A percentile compares a stretch with the other conserved stretches of the same genome.
Conservation (phyloP, 2,329 filamentous ascomycete genomes). For the Penicillium crustosum region DNA sequence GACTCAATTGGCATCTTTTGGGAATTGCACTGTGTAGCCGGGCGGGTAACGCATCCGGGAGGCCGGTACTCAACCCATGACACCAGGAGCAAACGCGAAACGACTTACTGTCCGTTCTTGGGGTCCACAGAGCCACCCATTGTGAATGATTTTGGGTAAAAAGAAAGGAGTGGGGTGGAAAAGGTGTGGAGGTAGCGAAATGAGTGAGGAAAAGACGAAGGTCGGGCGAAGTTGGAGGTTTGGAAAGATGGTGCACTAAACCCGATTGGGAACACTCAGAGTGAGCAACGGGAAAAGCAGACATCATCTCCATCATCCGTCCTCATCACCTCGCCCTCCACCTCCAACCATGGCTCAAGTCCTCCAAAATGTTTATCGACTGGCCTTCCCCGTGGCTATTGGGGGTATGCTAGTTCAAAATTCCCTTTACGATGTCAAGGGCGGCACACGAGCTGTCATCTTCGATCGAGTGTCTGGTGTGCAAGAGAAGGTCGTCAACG, state of each 20-base stretch:
- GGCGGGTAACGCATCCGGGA: conserved; percentile 24
- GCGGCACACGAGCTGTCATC: conserved; percentile 92
- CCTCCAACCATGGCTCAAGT: conserved; percentile 46
- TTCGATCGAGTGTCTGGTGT: conserved; percentile 93
- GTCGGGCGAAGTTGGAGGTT: conserved; percentile 36
- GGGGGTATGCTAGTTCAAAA: conserved; percentile 68
- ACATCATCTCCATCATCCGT: conserved; percentile 34
- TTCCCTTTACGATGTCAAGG: conserved; percentile 95
- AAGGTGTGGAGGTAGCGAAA: conserved; percentile 16
- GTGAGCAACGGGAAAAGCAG: conserved; percentile 35
- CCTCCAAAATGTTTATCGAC: conserved; percentile 38
- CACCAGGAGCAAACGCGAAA: conserved; percentile 3
- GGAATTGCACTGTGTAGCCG: conserved; percentile 11
- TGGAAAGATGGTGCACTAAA: conserved; percentile 32
- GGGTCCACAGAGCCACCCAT: conserved; percentile 43
- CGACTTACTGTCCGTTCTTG: conserved; percentile 48
- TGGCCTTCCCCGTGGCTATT: conserved; percentile 70
- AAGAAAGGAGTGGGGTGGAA: conserved; percentile 16
- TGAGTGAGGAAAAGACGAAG: conserved; percentile 29
- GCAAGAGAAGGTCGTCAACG: conserved; percentile 86
- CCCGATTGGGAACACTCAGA: conserved; percentile 29
- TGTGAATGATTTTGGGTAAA: conserved; percentile 27
- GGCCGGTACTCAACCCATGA: conserved; percentile 6
- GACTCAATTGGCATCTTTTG: conserved; percentile 1
- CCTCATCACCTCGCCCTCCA: conserved; percentile 16